Evolutionary conservation across 2,329 filamentous ascomycete species (phyloP).

Genomic region (Tricladium varicosporioides): DNA sequence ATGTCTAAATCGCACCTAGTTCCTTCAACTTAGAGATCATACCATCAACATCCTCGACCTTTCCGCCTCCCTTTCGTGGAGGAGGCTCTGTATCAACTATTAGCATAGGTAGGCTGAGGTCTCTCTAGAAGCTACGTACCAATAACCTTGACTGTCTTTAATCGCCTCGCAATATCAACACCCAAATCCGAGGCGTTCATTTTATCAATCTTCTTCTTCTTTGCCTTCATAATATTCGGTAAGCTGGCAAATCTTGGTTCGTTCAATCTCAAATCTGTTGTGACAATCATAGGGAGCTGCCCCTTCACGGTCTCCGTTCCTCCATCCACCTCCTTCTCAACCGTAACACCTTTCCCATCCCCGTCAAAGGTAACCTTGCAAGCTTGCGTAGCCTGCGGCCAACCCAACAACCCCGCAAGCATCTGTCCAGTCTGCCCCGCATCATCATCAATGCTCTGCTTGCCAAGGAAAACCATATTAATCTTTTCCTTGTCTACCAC

Average conservation of each 20-base stretch:
- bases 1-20: slow-evolving; percentile 63
- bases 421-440: slow-evolving; percentile 96
- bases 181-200: slow-evolving; percentile 81
- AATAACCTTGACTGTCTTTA: slow-evolving; percentile 88
- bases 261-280: slow-evolving; percentile 90
- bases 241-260: slow-evolving; percentile 92
- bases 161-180: slow-evolving; percentile 67
- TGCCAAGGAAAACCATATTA: slow-evolving; percentile 91
- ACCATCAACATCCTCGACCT: slow-evolving; percentile 97
- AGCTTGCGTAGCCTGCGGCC: slow-evolving; percentile 94
- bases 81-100: slow-evolving; percentile 65
- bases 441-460: slow-evolving; percentile 98
- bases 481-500: slow-evolving; percentile 80
- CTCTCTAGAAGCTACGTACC: slow-evolving; percentile 50
- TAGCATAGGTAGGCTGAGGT: slow-evolving; percentile 7
- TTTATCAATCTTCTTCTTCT: slow-evolving; percentile 99
- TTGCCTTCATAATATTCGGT: slow-evolving; percentile 99
- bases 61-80: slow-evolving; percentile 85
- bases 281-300: slow-evolving; percentile 89
- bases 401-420: slow-evolving; percentile 87
- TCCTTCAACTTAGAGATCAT: slow-evolving; percentile 93
- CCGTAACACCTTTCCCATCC: slow-evolving; percentile 66
- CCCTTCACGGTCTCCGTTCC: slow-evolving; percentile 86
- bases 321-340: slow-evolving; percentile 92
- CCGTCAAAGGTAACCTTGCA: slow-evolving; percentile 74